Conservation (phyloP, 164 flowering plant genomes). For the Magnolia sinica region DNA sequence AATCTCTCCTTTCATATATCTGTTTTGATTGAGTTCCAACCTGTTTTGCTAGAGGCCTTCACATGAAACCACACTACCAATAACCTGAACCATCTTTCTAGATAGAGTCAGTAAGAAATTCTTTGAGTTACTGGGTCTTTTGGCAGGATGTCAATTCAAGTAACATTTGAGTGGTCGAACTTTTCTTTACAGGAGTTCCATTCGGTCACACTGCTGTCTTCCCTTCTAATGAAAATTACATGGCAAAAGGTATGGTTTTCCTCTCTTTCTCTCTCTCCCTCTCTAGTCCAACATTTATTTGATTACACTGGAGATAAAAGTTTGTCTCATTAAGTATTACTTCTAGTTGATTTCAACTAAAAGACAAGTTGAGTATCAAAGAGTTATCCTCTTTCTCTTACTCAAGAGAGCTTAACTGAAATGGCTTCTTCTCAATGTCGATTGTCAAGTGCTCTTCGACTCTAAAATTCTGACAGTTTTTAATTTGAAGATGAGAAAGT, state of each 20-base stretch:
- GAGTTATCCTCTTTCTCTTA: neutral
- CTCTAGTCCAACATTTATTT: too few relatives aligned
- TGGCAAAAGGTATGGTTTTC: slow-evolving; percentile 69
- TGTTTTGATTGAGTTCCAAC: neutral
- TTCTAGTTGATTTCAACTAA: neutral
- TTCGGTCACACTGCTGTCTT: slow-evolving; percentile 53
- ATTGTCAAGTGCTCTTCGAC: too few relatives aligned
- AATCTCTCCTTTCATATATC: neutral
- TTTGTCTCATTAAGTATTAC: neutral
- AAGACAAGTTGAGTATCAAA: neutral
- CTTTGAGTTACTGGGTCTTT: slow-evolving; percentile 9
- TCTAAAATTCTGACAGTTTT: too few relatives aligned
- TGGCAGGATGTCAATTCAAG: slow-evolving; percentile 21
- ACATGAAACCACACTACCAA: neutral
- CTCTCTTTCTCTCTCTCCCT: neutral
- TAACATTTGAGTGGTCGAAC: slow-evolving; percentile 31
- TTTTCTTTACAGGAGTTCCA: slow-evolving; percentile 72
- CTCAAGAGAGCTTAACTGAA: neutral
- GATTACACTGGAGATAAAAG: too few relatives aligned
- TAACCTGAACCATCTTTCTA: neutral
- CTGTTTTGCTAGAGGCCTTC: neutral
- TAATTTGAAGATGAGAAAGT: too few relatives aligned
- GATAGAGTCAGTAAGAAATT: neutral
- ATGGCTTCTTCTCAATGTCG: neutral
- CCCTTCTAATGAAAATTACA: slow-evolving; percentile 60